Conservation (phyloP, 352 stramenopile species). For the Aphanomyces invadans region DNA sequence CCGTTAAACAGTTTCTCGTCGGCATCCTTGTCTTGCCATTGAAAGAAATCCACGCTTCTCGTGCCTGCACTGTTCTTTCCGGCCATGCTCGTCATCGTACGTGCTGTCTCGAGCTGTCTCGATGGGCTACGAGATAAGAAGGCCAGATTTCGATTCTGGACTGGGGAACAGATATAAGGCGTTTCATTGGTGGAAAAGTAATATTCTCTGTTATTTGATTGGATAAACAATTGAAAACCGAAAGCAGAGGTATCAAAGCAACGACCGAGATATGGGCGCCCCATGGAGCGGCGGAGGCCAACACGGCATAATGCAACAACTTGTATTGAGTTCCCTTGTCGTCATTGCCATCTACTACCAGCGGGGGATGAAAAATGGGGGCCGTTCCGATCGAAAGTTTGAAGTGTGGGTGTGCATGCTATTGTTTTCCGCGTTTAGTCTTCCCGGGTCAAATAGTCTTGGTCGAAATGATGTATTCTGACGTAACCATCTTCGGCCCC, state of each 20-base stretch:
- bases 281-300: too few relatives aligned
- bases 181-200: constrained; percentile 18
- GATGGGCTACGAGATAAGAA: not conserved
- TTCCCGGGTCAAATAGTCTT: constrained; percentile 92
- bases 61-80: constrained; percentile 69
- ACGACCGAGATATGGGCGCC: too few relatives aligned
- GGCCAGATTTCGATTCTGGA: too few relatives aligned
- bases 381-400: too few relatives aligned
- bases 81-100: constrained; percentile 26
- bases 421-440: constrained; percentile 9
- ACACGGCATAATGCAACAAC: not conserved
- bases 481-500: constrained; percentile 98
- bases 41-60: constrained; percentile 74
- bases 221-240: not conserved
- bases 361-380: not conserved
- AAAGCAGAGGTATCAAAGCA: not conserved
- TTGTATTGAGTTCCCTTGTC: constrained; percentile 15
- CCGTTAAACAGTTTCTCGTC: constrained; percentile 26
- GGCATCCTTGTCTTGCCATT: constrained; percentile 40
- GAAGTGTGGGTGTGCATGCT: too few relatives aligned
- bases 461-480: constrained; percentile 96
- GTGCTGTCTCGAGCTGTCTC: not conserved
- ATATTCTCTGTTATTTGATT: not conserved
- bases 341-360: too few relatives aligned
- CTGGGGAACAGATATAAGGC: too few relatives aligned